Base-by-base conservation (phyloP, 1,284 basidiomycete genomes). In the Moesziomyces sp. region DNA sequence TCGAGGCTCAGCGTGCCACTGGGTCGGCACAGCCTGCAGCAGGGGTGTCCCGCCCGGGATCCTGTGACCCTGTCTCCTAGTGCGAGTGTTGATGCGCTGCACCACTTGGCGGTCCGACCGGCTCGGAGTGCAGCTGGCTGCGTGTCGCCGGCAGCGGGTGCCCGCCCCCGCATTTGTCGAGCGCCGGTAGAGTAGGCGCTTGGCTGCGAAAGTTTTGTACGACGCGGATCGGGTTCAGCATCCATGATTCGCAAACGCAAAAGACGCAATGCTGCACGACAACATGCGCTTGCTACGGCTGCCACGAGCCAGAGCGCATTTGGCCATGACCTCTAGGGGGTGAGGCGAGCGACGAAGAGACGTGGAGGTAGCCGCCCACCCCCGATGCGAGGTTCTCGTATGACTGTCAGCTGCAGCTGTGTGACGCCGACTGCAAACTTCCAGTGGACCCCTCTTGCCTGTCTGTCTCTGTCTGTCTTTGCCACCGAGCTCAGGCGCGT, bases 101-200 rank as follows among this genome's bases (percentile, higher is more conserved):
- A 57, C 45, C 28, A 40, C 19, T 67, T 53, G 26, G 55, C 58
- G 58, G 58, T 50, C 65, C 58, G 65, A 60, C 58, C 55, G 58
- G 65, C 65, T 51, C 58, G 53, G 18, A 50, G n/a, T 30, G 50
- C 30, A 34, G 30, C 13, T 34, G 21, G 19, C 23, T 24, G 38
- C 38, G 38, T 38, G 21, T 38, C 44, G 35, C 19, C 11, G 38
- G 34, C 49, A 46, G 30, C 43, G 14, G 23, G 5, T 9, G 42
- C 16, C 42, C 42, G 11, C 11, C n/a, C 43, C 43, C 43, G 19
- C 43, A n/a, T 24, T 45, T 45, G n/a, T 24, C 43, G 7, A 19
- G 43, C 18, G n/a, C 10, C 43, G 6, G 26, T 8, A 28, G 26
- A 1, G 26, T 45, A 21, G 7, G 16, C 42, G 16, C 14, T 18